phyloP scores from a whole-genome alignment of 139 green algal genomes.

The Chlamydomonas schloesseri region DNA sequence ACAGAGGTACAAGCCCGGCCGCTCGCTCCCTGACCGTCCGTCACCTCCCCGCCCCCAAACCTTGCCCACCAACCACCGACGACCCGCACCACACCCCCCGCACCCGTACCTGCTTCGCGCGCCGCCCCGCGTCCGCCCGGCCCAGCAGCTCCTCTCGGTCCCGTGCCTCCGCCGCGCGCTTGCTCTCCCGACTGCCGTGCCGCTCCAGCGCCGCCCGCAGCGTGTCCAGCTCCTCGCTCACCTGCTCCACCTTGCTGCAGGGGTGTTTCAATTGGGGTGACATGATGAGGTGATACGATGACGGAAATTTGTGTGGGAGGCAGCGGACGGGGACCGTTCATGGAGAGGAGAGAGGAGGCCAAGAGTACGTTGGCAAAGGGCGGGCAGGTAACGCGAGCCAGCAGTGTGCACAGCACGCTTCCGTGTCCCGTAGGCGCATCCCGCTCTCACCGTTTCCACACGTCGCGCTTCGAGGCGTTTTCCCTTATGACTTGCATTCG shows the following conservation, averaged over 20 bases:
- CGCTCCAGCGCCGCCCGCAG: slow-evolving; percentile 57
- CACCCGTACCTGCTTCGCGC: slow-evolving; percentile 49
- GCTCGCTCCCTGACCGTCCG: no score
- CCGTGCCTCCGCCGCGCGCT: slow-evolving; percentile 33
- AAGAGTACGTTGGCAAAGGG: no score
- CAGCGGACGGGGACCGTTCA: no score
- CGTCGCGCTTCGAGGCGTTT: slow-evolving; percentile 65
- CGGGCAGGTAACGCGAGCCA: no score
- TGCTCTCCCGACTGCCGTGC: slow-evolving; percentile 42
- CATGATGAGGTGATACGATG: neutral
- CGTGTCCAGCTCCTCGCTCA: slow-evolving; percentile 81
- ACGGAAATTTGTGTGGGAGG: neutral
- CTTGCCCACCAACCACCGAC: no score
- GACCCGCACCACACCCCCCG: no score
- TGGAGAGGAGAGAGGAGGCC: no score
- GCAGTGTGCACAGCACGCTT: no score
- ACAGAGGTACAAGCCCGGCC: no score
- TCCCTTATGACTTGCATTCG: slow-evolving; percentile 86
- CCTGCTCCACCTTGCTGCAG: slow-evolving; percentile 87
- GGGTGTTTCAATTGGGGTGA: neutral
- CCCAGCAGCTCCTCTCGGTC: slow-evolving; percentile 84
- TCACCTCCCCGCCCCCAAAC: no score
- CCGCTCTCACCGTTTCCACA: slow-evolving; percentile 78
- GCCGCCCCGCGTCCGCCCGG: slow-evolving; percentile 49
- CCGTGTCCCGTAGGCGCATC: no score